Conservation (phyloP, 192 early-diverging fungal genomes). For the Coemansia interrupta region DNA sequence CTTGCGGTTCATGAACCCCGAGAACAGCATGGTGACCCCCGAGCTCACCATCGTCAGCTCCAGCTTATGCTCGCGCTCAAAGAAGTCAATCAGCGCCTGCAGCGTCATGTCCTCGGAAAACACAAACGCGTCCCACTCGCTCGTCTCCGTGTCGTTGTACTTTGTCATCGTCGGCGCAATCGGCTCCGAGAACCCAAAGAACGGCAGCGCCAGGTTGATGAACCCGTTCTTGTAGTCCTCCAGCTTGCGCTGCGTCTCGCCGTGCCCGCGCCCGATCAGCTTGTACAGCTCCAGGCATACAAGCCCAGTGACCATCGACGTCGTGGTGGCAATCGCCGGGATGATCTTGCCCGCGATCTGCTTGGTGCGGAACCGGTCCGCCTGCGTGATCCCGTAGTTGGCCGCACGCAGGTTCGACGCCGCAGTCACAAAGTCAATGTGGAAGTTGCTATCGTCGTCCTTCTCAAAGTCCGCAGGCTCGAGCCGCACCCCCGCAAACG, state of each 20-base stretch:
- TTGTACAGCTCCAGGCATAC: constrained; percentile 98
- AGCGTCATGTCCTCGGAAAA: constrained; percentile 80
- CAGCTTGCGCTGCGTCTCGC: constrained; percentile 62
- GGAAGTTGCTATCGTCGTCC: constrained; percentile 99
- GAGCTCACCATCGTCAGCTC: constrained; percentile 91
- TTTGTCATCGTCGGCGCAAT: constrained; percentile 83
- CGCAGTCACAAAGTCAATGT: constrained; percentile 98
- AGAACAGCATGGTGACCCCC: constrained; percentile 90
- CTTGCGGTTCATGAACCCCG: constrained; percentile 82
- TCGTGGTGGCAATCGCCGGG: constrained; percentile 92
- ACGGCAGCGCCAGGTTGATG: constrained; percentile 93
- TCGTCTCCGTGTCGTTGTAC: constrained; percentile 84
- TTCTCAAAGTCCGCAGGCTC: constrained; percentile 96
- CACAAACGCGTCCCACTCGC: constrained; percentile 95
- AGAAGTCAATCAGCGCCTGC: constrained; percentile 83
- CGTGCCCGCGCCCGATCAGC: constrained; percentile 49
- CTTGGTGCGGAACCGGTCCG: constrained; percentile 80
- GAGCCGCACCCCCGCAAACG: constrained; percentile 79
- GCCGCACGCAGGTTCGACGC: constrained; percentile 89
- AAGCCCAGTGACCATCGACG: constrained; percentile 92
- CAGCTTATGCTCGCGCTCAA: constrained; percentile 75
- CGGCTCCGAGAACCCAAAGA: constrained; percentile 99
- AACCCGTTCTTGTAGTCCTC: constrained; percentile 99
- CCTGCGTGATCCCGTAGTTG: constrained; percentile 72
- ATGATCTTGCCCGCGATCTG: constrained; percentile 90